Evolutionary conservation across 441 rosid species (phyloP), one percentile per base, ranked within the genome.

Genomic region (Bocquillonia castaneifolia): DNA sequence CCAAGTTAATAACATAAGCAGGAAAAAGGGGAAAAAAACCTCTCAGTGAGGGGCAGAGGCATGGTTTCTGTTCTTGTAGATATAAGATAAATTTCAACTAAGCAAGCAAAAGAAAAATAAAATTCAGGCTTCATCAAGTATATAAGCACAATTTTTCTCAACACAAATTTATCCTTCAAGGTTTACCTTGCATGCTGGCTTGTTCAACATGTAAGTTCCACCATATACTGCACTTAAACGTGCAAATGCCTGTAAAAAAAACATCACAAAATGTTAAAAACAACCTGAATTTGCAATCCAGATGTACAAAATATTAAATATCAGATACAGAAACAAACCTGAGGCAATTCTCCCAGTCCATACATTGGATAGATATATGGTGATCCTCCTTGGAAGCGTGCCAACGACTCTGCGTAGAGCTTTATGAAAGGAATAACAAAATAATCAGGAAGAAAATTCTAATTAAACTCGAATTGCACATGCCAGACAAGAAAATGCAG

Each of bases 321-420:
- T 53, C 3, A 12, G 37, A 29, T 26, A 64, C 29, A 53, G 15
- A 44, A 36, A 68, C 55, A 20, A 48, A 90, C 98, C 98, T 88
- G 96, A 64, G 96, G 95, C 71, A 92, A 74, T 76, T 92, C 95
- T 78, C 95, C 96, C 26, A 92, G 71, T 53, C 96, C 95, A 78
- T 92, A 90, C 28, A 90, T 76, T 8, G 95, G 98, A 69, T 92
- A 92, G 68, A 92, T 90, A 69, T 90, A 90, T 2, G 96, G 96
- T 15, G 98, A 92, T 68, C 96, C 96, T 71, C 92, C 92, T 82
- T 85, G 91, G 72, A 92, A 90, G 57, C 93, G 92, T 7, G 95
- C 88, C 72, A 92, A 69, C 32, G 98, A 92, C 70, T 90, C 95
- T 0, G 88, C 82, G 73, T 92, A 90, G 31, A 90, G 86, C 93